phyloP scores from a whole-genome alignment of 1,284 basidiomycete species.

The Tylopilus orsonianus region DNA sequence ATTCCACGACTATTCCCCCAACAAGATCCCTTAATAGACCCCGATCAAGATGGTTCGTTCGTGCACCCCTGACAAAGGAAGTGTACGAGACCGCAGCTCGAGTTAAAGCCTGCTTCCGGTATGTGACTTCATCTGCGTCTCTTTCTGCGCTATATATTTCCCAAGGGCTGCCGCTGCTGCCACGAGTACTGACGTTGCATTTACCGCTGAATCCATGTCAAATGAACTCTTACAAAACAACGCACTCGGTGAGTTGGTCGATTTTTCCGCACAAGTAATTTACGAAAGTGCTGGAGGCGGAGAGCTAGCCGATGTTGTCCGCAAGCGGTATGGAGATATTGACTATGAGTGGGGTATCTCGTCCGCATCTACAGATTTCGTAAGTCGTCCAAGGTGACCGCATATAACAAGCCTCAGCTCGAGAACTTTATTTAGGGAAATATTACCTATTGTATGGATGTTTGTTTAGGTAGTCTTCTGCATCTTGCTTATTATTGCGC shows the following conservation, averaged over 20 bases:
- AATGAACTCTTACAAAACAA: conserved; percentile 67
- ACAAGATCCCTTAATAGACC: neutral
- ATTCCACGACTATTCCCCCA: neutral
- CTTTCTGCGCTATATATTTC: neutral
- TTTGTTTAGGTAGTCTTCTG: neutral
- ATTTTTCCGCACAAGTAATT: neutral
- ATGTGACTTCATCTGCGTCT: conserved; percentile 22
- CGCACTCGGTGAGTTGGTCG: conserved; percentile 45
- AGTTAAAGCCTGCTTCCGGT: conserved; percentile 75
- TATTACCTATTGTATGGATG: conserved; percentile 51
- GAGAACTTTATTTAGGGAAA: conserved; percentile 48
- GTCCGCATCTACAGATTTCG: conserved; percentile 70
- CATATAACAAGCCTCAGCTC: neutral
- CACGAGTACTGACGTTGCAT: conserved; percentile 38
- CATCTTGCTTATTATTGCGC: neutral
- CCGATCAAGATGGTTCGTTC: conserved; percentile 56
- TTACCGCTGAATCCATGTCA: conserved; percentile 36
- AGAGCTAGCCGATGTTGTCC: conserved; percentile 57
- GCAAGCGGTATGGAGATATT: conserved; percentile 52
- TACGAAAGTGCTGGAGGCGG: conserved; percentile 33
- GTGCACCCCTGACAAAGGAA: conserved; percentile 66
- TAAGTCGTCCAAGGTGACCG: neutral
- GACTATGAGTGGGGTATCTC: conserved; percentile 55
- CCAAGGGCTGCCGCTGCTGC: conserved; percentile 37
- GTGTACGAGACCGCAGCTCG: conserved; percentile 54